phyloP scores from a whole-genome alignment of 352 stramenopile genomes.

The Vaucheria bursata region DNA sequence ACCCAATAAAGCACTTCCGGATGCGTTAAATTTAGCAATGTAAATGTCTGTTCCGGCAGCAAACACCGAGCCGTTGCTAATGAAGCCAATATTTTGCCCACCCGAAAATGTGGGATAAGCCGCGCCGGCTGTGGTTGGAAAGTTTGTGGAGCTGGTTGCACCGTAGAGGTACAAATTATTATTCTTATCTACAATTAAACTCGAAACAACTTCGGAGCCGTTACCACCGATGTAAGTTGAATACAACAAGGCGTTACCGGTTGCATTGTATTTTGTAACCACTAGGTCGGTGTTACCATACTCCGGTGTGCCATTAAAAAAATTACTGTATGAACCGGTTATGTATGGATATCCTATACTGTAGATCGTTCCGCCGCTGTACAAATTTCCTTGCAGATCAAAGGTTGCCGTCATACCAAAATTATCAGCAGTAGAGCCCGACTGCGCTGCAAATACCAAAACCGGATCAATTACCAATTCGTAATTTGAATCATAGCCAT shows the following conservation, averaged over 20 bases:
- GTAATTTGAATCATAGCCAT: background rate
- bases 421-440: background rate
- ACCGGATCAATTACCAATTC: background rate
- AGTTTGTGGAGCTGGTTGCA: background rate
- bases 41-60: too few species aligned
- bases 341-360: too few species aligned
- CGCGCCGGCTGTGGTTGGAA: background rate
- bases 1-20: background rate
- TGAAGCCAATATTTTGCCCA: background rate
- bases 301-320: background rate
- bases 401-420: background rate
- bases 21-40: background rate
- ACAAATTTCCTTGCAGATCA: background rate
- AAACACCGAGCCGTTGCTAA: too few species aligned
- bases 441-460: background rate
- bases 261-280: background rate
- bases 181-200: background rate
- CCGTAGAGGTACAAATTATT: background rate
- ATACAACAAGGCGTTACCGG: background rate
- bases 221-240: background rate
- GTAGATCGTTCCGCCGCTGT: background rate
- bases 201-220: background rate
- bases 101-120: background rate
- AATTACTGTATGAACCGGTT: too few species aligned
- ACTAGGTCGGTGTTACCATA: background rate